phyloP scores from a whole-genome alignment of 371 early-diverging fungal genomes.

The Nematocida ausubeli region DNA sequence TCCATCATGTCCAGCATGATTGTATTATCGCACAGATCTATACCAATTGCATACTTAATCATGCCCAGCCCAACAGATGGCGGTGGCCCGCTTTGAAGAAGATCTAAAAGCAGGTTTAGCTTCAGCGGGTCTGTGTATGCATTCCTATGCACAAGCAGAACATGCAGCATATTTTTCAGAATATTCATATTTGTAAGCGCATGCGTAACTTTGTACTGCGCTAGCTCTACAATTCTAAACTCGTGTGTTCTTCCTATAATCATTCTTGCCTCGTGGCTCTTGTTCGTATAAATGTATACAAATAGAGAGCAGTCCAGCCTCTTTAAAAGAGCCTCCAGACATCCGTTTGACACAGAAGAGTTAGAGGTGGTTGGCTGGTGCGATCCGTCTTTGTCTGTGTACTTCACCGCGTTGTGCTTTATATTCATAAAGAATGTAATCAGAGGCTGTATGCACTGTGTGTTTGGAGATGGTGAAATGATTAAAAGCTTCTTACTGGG shows the following conservation, averaged over 20 bases:
- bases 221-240: constrained; percentile 32
- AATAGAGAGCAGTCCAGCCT: constrained; percentile 28
- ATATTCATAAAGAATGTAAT: constrained; percentile 16
- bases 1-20: not conserved
- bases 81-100: not conserved
- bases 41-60: constrained; percentile 1
- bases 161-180: constrained; percentile 2
- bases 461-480: constrained; percentile 13
- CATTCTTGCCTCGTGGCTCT: constrained; percentile 1
- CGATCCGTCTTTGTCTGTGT: constrained; percentile 32
- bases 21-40: not conserved
- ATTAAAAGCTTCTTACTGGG: constrained; percentile 30
- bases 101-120: constrained; percentile 1
- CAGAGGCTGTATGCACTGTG: constrained; percentile 14
- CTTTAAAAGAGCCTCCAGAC: constrained; percentile 43
- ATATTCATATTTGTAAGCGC: not conserved
- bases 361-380: constrained; percentile 39
- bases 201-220: constrained; percentile 16
- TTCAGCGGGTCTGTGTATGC: not conserved
- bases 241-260: constrained; percentile 46
- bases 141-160: constrained; percentile 5
- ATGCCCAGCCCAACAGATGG: constrained; percentile 7
- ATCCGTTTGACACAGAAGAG: constrained; percentile 28
- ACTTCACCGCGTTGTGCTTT: constrained; percentile 22
- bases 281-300: constrained; percentile 26